Evolutionary conservation across 805 yeast genomes (phyloP).

Genomic region (Wickerhamomyces bisporus): DNA sequence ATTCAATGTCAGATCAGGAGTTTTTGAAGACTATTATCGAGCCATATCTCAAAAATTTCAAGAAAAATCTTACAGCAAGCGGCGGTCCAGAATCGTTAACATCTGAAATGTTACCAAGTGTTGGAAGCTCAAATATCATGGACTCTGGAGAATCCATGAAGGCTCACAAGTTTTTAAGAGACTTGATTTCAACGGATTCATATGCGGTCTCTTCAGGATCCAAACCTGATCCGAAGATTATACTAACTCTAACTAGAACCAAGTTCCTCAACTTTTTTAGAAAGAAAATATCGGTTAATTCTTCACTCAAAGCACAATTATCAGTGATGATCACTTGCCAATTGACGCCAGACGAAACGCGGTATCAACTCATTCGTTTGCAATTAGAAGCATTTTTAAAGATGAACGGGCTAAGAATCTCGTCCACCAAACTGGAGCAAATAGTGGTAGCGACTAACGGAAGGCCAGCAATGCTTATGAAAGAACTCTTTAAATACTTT

Average conservation of each 20-base stretch:
- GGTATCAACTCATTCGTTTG: constrained; percentile 29
- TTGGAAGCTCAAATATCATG: constrained; percentile 27
- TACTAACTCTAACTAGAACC: constrained; percentile 27
- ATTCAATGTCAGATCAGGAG: constrained; percentile 26
- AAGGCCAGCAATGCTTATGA: constrained; percentile 32
- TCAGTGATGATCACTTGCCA: constrained; percentile 38
- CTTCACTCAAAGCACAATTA: constrained; percentile 30
- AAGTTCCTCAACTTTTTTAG: constrained; percentile 33
- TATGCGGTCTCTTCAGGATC: no score
- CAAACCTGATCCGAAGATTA: no score
- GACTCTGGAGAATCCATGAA: constrained; percentile 25
- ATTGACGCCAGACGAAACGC: constrained; percentile 31
- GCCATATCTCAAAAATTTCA: constrained; percentile 30
- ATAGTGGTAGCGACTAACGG: constrained; percentile 36
- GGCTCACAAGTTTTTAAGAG: constrained; percentile 36
- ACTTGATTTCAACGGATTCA: constrained; percentile 12
- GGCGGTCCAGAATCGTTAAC: constrained; percentile 32
- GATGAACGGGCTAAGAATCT: constrained; percentile 43
- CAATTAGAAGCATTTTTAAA: constrained; percentile 41
- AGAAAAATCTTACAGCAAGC: constrained; percentile 11
- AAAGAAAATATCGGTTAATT: constrained; percentile 30
- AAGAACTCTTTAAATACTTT: constrained; percentile 39
- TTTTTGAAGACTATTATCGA: constrained; percentile 32
- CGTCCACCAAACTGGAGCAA: constrained; percentile 31
- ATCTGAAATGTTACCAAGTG: constrained; percentile 30